These are phyloP conservation scores for Mycosarcoma mackinlayi DNA, from an alignment of 1,284 basidiomycete species.

Conservation along the genomic window DNA sequence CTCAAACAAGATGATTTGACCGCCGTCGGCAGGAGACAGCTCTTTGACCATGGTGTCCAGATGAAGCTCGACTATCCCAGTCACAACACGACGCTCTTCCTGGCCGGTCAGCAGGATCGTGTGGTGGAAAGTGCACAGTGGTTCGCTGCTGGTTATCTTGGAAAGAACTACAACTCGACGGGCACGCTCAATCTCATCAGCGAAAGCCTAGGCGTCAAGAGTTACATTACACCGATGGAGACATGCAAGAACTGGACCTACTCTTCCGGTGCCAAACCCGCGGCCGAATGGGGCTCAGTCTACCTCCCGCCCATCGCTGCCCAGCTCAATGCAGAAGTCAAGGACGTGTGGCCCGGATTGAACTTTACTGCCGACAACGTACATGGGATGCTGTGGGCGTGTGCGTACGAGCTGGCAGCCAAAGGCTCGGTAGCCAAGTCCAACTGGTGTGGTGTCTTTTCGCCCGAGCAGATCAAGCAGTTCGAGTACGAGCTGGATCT, in stretches of 20 bases:
- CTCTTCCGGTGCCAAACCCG: slow-evolving; percentile 62
- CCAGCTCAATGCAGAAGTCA: slow-evolving; percentile 68
- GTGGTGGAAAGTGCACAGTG: slow-evolving; percentile 71
- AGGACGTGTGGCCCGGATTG: slow-evolving; percentile 50
- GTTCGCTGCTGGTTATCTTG: slow-evolving; percentile 71
- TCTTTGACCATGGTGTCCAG: slow-evolving; percentile 72
- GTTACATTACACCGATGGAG: slow-evolving; percentile 71
- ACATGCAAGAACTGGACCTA: slow-evolving; percentile 71
- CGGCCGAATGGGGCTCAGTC: slow-evolving; percentile 68
- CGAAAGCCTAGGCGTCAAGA: slow-evolving; percentile 70
- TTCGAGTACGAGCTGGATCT: slow-evolving; percentile 72
- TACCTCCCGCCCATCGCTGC: slow-evolving; percentile 70
- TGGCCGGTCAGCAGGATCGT: slow-evolving; percentile 71
- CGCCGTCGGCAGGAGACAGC: slow-evolving; percentile 69
- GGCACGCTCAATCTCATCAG: slow-evolving; percentile 69
- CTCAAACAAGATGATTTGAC: slow-evolving; percentile 71
- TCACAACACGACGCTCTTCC: slow-evolving; percentile 68
- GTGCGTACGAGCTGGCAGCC: slow-evolving; percentile 71
- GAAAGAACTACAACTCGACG: slow-evolving; percentile 66
- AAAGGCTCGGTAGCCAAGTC: slow-evolving; percentile 60
- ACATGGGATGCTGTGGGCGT: slow-evolving; percentile 72
- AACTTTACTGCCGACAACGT: slow-evolving; percentile 42
- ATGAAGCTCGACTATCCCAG: slow-evolving; percentile 70
- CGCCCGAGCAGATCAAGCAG: slow-evolving; percentile 68
- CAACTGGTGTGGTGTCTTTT: slow-evolving; percentile 71